A percentile compares a stretch with the other conserved stretches of the same genome.
Conservation (phyloP, 2,329 filamentous ascomycete genomes). For the Verticillium zaregamsianum region DNA sequence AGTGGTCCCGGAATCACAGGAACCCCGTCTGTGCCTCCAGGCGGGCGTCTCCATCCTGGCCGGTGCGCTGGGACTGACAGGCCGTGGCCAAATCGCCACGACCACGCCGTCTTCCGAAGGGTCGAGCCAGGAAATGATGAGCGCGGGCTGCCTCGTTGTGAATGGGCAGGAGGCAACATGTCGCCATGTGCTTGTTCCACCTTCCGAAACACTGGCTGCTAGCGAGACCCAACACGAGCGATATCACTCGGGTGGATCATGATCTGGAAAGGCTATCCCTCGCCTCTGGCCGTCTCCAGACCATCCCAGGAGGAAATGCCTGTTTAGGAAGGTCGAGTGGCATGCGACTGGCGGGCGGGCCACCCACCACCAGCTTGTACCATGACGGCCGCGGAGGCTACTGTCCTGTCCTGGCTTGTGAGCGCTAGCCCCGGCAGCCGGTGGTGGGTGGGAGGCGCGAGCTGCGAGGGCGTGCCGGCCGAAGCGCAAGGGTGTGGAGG, state of each 20-base stretch:
- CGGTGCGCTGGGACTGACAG: neutral
- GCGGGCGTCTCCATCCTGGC: neutral
- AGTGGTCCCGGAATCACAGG: neutral
- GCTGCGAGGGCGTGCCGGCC: neutral
- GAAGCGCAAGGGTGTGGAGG: slow-evolving; percentile 6
- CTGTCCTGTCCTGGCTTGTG: neutral
- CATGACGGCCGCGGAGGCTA: neutral
- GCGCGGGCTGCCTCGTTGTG: neutral
- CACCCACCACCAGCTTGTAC: neutral
- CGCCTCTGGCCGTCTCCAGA: neutral
- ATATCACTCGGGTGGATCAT: slow-evolving; percentile 5
- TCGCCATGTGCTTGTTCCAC: neutral
- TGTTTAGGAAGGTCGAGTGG: slow-evolving; percentile 12
- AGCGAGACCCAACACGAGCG: slow-evolving; percentile 1
- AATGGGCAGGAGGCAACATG: neutral
- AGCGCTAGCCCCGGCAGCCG: neutral
- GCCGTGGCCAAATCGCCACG: neutral
- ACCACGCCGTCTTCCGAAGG: neutral
- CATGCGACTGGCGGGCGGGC: slow-evolving; percentile 1
- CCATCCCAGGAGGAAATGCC: slow-evolving; percentile 9
- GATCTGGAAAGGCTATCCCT: neutral
- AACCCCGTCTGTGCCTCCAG: neutral
- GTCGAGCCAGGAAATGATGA: neutral
- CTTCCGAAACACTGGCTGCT: neutral
- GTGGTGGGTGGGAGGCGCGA: neutral